These are phyloP conservation scores for Aphanoascus verrucosus DNA, from an alignment of 2,329 filamentous ascomycete species.

Conservation along the genomic window DNA sequence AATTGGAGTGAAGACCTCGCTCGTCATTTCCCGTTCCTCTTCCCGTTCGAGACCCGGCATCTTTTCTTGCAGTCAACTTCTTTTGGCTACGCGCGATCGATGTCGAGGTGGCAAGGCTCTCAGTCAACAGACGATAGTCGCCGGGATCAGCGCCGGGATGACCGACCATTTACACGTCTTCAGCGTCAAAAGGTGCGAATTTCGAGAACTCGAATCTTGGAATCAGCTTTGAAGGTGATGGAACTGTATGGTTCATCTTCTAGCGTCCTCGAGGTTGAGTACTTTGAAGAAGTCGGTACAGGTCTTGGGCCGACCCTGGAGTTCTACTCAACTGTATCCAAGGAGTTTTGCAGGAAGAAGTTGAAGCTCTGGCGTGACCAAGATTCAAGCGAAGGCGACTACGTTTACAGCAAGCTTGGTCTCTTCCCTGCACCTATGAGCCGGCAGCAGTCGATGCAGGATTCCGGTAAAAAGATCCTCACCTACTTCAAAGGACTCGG, in stretches of 20 bases:
- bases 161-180: conserved; percentile 77
- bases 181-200: conserved; percentile 98
- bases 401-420: conserved; percentile 71
- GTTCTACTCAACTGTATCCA: conserved; percentile 95
- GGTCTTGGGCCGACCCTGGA: conserved; percentile 90
- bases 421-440: conserved; percentile 88
- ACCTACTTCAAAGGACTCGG: conserved; percentile 87
- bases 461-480: conserved; percentile 77
- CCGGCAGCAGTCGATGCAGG: conserved; percentile 58
- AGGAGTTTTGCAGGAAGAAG: conserved; percentile 95
- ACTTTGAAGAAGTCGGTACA: conserved; percentile 96
- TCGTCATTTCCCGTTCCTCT: conserved; percentile 87
- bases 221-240: conserved; percentile 97
- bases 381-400: conserved; percentile 63
- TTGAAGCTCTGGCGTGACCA: conserved; percentile 93
- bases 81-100: conserved; percentile 93
- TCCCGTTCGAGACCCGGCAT: conserved; percentile 94
- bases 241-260: conserved; percentile 95
- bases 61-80: conserved; percentile 96
- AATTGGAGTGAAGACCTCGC: conserved; percentile 94
- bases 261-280: conserved; percentile 92
- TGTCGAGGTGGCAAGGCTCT: conserved; percentile 93
- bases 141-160: conserved; percentile 71
- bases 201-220: conserved; percentile 82
- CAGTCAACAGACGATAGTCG: conserved; percentile 71